Evolutionary conservation across 192 early-diverging fungal genomes (phyloP).

Genomic region (Coemansia sp.): DNA sequence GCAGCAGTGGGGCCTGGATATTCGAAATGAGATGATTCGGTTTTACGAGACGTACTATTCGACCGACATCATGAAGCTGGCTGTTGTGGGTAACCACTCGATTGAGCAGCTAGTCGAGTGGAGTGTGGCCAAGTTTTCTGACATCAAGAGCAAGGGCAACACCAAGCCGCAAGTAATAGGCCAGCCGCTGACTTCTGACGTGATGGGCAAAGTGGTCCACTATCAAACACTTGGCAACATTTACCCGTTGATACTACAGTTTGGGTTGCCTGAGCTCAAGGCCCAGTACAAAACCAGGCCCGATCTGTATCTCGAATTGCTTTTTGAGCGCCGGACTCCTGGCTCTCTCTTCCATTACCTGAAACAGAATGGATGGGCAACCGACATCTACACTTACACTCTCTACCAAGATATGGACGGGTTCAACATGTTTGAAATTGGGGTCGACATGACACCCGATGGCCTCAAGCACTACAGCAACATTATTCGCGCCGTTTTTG

Average conservation of each 20-base stretch:
- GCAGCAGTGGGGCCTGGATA: background rate
- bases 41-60: conserved; percentile 87
- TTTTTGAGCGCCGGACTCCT: background rate
- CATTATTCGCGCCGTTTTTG: conserved; percentile 26
- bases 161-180: conserved; percentile 56
- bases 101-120: conserved; percentile 68
- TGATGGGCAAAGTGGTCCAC: conserved; percentile 67
- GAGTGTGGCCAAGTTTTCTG: conserved; percentile 77
- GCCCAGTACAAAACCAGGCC: background rate
- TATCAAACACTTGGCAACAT: conserved; percentile 10
- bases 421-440: background rate
- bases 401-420: background rate
- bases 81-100: conserved; percentile 79
- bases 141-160: conserved; percentile 69
- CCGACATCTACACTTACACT: background rate
- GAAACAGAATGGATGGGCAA: background rate
- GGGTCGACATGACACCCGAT: background rate
- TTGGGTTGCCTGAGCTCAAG: background rate
- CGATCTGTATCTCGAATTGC: background rate
- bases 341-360: background rate
- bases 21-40: conserved; percentile 64
- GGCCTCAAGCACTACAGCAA: conserved; percentile 15
- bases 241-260: background rate
- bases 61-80: conserved; percentile 87
- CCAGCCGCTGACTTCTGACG: conserved; percentile 65